Percentiles rank a stretch among this genome's conserved stretches.
These are phyloP conservation scores for Fagus crenata DNA, from an alignment of 306 rosid species.

Conservation along the genomic window DNA sequence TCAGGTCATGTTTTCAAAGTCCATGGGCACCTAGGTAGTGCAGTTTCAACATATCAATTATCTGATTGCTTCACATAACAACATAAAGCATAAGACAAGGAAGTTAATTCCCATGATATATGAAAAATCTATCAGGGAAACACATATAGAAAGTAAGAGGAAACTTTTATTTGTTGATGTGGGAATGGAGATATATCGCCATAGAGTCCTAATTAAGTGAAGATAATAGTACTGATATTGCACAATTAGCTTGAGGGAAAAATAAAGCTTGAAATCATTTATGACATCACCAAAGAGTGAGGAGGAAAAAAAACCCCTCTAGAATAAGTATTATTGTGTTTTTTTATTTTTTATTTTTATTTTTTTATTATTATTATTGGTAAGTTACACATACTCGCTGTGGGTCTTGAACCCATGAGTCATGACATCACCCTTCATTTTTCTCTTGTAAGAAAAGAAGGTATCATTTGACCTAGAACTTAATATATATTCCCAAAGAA, in stretches of 20 bases:
- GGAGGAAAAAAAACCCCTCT: background rate
- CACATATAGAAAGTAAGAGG: background rate
- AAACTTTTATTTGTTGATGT: background rate
- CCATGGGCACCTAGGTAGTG: slow-evolving; percentile 20
- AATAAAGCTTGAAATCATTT: background rate
- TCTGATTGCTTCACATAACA: slow-evolving; percentile 7
- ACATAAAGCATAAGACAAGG: no score
- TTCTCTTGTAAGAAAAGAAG: no score
- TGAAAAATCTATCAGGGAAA: slow-evolving; percentile 9
- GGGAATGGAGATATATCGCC: background rate
- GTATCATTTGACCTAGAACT: no score
- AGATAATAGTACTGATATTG: background rate
- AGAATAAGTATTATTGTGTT: background rate
- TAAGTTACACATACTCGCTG: no score
- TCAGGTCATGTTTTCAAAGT: slow-evolving; percentile 24
- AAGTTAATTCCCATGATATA: no score
- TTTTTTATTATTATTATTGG: no score
- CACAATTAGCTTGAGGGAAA: background rate
- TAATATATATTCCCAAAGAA: background rate
- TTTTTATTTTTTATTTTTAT: no score
- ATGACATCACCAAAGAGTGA: background rate
- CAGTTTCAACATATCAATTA: slow-evolving; percentile 18
- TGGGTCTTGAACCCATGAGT: no score
- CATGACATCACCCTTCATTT: no score
- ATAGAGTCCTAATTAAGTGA: background rate